Evolutionary conservation across 2,329 filamentous ascomycete genomes (phyloP).

Genomic region (Talaromyces piceae): DNA sequence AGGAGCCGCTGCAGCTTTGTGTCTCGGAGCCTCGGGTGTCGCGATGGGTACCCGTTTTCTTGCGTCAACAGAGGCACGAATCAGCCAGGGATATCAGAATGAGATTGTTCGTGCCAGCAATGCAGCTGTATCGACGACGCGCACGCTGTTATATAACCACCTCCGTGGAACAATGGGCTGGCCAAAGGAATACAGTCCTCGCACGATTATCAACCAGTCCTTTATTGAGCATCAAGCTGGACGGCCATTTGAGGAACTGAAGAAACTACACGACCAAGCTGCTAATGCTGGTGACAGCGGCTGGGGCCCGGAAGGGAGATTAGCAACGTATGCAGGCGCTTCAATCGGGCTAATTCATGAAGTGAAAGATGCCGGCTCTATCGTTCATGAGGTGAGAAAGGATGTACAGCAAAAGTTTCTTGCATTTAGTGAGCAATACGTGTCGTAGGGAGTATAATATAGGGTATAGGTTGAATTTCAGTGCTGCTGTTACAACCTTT

Average conservation of each 20-base stretch:
- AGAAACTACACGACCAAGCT: constrained; percentile 37
- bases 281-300: constrained; percentile 35
- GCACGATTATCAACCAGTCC: constrained; percentile 52
- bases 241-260: constrained; percentile 39
- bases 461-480: neutral
- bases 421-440: neutral
- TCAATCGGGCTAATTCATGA: constrained; percentile 39
- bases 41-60: constrained; percentile 60
- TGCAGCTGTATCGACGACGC: constrained; percentile 45
- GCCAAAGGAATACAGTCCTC: constrained; percentile 52
- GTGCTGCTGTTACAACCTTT: no score
- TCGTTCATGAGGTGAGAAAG: constrained; percentile 27
- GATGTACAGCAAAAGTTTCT: neutral
- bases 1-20: constrained; percentile 43
- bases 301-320: constrained; percentile 43
- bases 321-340: constrained; percentile 46
- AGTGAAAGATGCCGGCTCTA: constrained; percentile 32
- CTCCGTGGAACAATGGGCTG: constrained; percentile 52
- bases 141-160: constrained; percentile 48
- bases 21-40: constrained; percentile 47
- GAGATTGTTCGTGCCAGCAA: constrained; percentile 46
- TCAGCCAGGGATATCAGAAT: constrained; percentile 45
- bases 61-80: constrained; percentile 43
- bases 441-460: neutral
- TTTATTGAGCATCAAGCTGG: constrained; percentile 39